A percentile compares a stretch with the other conserved stretches of the same genome.
Conservation (phyloP, 306 rosid genomes). For the Rubus idaeus region DNA sequence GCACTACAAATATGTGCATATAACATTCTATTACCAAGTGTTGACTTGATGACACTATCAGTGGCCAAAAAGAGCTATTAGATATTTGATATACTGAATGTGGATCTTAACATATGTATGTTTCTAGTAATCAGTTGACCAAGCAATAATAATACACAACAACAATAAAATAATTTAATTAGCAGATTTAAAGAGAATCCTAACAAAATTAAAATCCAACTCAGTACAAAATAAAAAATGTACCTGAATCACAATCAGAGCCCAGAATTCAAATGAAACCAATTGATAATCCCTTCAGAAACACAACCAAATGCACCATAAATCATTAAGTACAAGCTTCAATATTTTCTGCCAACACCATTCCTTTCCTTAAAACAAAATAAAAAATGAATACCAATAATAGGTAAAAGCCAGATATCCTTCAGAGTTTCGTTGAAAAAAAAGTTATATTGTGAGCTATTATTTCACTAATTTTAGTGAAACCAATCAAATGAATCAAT, state of each 20-base stretch:
- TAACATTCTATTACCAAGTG: constrained; percentile 88
- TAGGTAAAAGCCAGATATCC: background rate
- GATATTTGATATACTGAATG: constrained; percentile 6
- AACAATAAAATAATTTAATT: background rate
- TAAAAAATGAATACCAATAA: background rate
- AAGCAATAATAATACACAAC: background rate
- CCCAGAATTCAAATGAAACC: too few relatives aligned
- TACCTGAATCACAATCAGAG: too few relatives aligned
- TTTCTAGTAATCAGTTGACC: too few relatives aligned
- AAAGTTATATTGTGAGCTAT: background rate
- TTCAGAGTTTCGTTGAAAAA: background rate
- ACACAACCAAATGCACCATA: constrained; percentile 23
- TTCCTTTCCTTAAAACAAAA: background rate
- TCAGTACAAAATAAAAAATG: background rate
- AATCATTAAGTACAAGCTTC: constrained; percentile 1
- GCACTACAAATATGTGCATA: too few relatives aligned
- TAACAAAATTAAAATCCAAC: background rate
- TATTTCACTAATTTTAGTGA: background rate
- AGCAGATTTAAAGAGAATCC: background rate
- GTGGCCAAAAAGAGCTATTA: constrained; percentile 28
- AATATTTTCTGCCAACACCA: constrained; percentile 4
- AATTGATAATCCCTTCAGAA: constrained; percentile 41
- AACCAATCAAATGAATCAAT: background rate
- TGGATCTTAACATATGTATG: background rate
- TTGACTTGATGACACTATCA: constrained; percentile 73